Base-by-base conservation (phyloP, 2,329 filamentous ascomycete genomes). In the Rutstroemia sp. region DNA sequence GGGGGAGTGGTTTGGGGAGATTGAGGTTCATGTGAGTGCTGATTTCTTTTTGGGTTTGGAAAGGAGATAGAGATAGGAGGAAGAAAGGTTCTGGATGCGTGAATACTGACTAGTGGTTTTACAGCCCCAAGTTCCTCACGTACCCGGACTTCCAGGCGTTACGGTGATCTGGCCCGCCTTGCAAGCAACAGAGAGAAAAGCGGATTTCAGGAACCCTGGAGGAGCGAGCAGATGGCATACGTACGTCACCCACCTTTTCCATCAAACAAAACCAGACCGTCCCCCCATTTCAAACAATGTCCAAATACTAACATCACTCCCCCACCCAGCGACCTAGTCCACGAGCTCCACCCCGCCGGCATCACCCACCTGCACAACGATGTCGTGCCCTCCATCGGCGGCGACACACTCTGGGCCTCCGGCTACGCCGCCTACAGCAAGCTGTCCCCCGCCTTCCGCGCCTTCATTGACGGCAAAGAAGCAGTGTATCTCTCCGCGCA, bases 381-480 rank as follows among this genome's bases (percentile, higher is more conserved):
- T 66, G 84, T 83, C 0, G 75, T 89, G 0, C 67, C 67, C 10
- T 57, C 56, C 0, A 67, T 82, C 0, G 86, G 86, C 1, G 86
- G 86, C 10, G 86, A 89, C 68, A 89, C 86, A 0, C 77, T 89
- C 0, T 89, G 86, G 86, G 83, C 86, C 0, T 83, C 78, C 57
- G 84, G 86, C 1, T 89, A 89, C 65, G 74, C 80, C 0, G 86
- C 86, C 0, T 89, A 89, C 63, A 84, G 88, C 69, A 89, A 89
- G 70, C 76, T 89, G 0, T 86, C 82, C 1, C 86, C 85, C 0
- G 79, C 74, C 2, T 89, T 89, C 72, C 83, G 86, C 42, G 80
- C 80, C 67, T 80, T 89, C 52, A 86, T 89, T 58, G 86, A 89
- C 63, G 85, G 86, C 5, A 78, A 76, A 57, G 70, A 77, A 4